Evolutionary conservation across 2,329 filamentous ascomycete genomes (phyloP).

Genomic region (Ceratocystis papillata): DNA sequence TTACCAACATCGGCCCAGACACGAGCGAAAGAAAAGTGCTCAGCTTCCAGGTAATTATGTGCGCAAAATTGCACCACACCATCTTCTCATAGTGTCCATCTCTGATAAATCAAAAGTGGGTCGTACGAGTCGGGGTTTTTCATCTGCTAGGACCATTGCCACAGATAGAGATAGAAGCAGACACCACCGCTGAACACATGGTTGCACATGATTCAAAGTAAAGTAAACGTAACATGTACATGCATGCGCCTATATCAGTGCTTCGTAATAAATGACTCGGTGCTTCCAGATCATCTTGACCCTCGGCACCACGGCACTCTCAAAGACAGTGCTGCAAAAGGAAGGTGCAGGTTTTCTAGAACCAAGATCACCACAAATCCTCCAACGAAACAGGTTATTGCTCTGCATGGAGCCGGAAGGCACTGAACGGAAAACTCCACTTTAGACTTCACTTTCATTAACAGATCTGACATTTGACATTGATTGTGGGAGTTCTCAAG

Average conservation of each 20-base stretch:
- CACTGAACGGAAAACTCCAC: background rate
- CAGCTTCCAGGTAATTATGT: background rate
- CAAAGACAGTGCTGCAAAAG: background rate
- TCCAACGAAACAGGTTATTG: background rate
- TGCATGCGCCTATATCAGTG: background rate
- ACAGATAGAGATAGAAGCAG: background rate
- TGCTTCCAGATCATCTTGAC: background rate
- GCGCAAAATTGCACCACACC: background rate
- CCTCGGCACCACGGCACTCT: background rate
- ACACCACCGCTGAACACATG: background rate
- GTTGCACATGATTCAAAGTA: background rate
- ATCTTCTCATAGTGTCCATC: background rate
- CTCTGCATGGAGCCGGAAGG: background rate
- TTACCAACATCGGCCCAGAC: background rate
- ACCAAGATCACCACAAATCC: background rate
- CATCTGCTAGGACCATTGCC: background rate
- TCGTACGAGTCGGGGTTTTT: conserved; percentile 5
- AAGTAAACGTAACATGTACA: background rate
- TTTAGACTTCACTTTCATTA: conserved; percentile 6
- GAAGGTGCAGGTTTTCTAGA: conserved; percentile 4
- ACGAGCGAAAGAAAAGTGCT: background rate
- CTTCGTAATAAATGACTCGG: background rate
- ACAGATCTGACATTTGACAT: background rate
- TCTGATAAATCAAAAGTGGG: conserved; percentile 3
- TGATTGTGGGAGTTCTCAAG: background rate